A percentile compares a stretch with the other conserved stretches of the same genome.
These are phyloP conservation scores for Tetramitus jugosus DNA, from an alignment of 208 protist genomes.

Conservation along the genomic window DNA sequence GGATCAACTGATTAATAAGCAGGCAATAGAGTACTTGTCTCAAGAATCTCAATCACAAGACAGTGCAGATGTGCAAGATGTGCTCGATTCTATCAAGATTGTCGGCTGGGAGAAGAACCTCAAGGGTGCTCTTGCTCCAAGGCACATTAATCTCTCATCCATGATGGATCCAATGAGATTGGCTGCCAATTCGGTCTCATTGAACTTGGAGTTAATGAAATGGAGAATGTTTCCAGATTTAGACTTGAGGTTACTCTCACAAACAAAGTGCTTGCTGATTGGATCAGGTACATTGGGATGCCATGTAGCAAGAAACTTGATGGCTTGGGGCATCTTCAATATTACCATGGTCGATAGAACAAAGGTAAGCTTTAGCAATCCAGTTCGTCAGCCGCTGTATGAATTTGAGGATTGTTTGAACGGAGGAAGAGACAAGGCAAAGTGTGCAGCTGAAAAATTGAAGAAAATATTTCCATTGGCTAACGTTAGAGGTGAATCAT, in stretches of 20 bases:
- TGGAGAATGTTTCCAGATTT: conserved; percentile 89
- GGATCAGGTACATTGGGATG: conserved; percentile 95
- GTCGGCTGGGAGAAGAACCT: conserved; percentile 65
- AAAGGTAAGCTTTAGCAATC: conserved; percentile 89
- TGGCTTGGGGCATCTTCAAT: conserved; percentile 89
- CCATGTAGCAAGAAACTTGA: conserved; percentile 86
- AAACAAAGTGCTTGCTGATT: conserved; percentile 79
- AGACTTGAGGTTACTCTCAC: conserved; percentile 67
- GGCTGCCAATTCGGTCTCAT: conserved; percentile 41
- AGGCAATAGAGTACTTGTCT: no score
- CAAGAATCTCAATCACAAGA: no score
- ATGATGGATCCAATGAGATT: conserved; percentile 72
- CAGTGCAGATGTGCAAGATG: no score
- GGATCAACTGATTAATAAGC: no score
- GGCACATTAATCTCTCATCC: conserved; percentile 54
- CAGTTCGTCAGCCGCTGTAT: conserved; percentile 72
- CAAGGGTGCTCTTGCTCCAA: conserved; percentile 45
- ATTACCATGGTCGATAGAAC: conserved; percentile 91
- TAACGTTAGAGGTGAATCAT: neutral
- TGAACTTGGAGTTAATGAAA: conserved; percentile 96
- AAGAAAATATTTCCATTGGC: conserved; percentile 10
- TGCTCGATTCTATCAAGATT: conserved; percentile 17
- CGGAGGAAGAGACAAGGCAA: conserved; percentile 29
- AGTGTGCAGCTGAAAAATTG: conserved; percentile 26
- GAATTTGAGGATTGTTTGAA: conserved; percentile 47